A percentile compares a stretch with the other conserved stretches of the same genome.
These are phyloP conservation scores for Coprinellus micaceus DNA, from an alignment of 768 basidiomycete genomes.

Conservation along the genomic window DNA sequence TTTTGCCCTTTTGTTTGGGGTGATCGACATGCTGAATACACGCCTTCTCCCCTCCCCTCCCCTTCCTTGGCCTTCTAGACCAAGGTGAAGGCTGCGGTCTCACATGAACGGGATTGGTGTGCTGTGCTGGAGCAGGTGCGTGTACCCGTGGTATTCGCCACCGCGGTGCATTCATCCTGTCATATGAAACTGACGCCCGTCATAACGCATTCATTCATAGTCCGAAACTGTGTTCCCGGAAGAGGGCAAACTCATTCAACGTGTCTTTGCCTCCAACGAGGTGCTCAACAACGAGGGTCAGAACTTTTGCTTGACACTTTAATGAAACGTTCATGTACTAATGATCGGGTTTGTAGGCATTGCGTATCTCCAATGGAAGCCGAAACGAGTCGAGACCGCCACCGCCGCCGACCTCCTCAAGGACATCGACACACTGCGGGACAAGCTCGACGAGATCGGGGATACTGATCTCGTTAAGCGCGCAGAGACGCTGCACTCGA, in stretches of 20 bases:
- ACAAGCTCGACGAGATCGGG: constrained; percentile 4
- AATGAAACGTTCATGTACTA: no score
- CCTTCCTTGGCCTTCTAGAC: background rate
- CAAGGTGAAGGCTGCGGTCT: constrained; percentile 1
- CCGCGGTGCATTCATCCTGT: background rate
- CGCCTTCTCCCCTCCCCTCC: background rate
- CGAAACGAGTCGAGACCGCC: no score
- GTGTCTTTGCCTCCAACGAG: background rate
- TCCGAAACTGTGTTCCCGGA: background rate
- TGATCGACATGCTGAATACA: no score
- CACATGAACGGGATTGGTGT: constrained; percentile 9
- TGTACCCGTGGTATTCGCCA: background rate
- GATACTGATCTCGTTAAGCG: background rate
- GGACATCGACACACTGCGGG: background rate
- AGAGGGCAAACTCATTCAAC: background rate
- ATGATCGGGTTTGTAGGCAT: no score
- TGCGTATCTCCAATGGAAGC: constrained; percentile 49
- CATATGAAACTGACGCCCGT: no score
- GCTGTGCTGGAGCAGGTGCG: constrained; percentile 5
- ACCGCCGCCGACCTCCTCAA: no score
- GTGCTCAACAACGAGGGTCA: background rate
- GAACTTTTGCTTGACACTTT: no score
- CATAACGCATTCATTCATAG: background rate
- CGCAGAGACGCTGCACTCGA: constrained; percentile 4
- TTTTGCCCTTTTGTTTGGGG: background rate